Evolutionary conservation across 1,139 yeast genomes (phyloP), one percentile per base, ranked within the genome.

Genomic region (Zygosaccharomyces pseudobailii): DNA sequence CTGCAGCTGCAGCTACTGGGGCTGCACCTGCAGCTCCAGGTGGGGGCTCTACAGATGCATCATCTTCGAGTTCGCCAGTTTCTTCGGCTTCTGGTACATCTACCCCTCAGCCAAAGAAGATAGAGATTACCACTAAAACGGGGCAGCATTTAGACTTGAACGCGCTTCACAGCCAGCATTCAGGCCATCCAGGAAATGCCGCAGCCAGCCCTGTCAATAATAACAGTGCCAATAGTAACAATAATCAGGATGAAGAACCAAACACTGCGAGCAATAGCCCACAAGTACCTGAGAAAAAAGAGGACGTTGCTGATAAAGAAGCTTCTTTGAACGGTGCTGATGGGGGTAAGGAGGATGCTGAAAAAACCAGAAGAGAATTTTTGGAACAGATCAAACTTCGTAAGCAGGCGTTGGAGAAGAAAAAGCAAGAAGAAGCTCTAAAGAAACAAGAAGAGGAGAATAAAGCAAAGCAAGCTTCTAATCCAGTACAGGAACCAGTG

Each of bases 61-160:
- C 51, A 5, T 42, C 48, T 24, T 40, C 51, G 6, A 45, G 40
- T n/a, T 48, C 51, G n/a, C 47, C 51, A 13, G 32, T 40, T 30
- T 39, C 53, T 9, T 36, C 56, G 24, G 37, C 55, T 21, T 41
- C 56, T 21, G 42, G 49, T 34, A 38, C 51, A 24, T 43, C 53
- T n/a, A 49, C 58, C 9, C 59, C 58, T 9, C 48, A 48, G 7
- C 39, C 53, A 4, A 61, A 55, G 24, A 62, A 60, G 47, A 61
- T 64, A 42, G 66, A 64, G 50, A 64, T 64, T 36, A 64, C 67
- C 3, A 63, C 65, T n/a, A 63, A 63, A 49, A 56, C 61, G 30
- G 68, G 68, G 36, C 63, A 63, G 42, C 60, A 54, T 44, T 47
- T 64, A 36, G 63, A 63, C 51, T 52, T 64, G 43, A 54, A 49